Conservation (phyloP, 2,329 filamentous ascomycete species). For the Cordyceps militaris region DNA sequence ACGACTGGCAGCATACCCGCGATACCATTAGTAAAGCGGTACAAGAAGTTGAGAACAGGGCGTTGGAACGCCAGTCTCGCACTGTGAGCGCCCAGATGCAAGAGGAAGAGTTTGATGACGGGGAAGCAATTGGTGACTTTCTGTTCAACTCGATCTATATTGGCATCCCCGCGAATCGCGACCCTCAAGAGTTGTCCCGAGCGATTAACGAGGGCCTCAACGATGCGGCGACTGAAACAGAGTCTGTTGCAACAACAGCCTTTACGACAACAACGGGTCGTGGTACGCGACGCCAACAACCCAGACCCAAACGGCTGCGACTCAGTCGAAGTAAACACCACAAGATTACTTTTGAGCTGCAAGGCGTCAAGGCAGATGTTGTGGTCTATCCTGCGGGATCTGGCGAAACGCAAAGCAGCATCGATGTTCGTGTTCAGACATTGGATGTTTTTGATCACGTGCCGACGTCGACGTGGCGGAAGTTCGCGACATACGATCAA, state of each 20-base stretch:
- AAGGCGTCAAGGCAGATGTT: slow-evolving; percentile 75
- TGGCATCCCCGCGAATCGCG: slow-evolving; percentile 77
- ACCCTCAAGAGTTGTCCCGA: slow-evolving; percentile 71
- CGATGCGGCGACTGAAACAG: slow-evolving; percentile 80
- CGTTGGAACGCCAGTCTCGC: slow-evolving; percentile 63
- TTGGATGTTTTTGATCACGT: slow-evolving; percentile 92
- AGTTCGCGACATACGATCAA: slow-evolving; percentile 90
- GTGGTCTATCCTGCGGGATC: slow-evolving; percentile 69
- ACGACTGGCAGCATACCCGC: slow-evolving; percentile 87
- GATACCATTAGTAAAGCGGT: slow-evolving; percentile 83
- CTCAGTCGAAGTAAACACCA: slow-evolving; percentile 81
- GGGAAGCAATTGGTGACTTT: slow-evolving; percentile 86
- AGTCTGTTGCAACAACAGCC: slow-evolving; percentile 75
- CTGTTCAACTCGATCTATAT: slow-evolving; percentile 99
- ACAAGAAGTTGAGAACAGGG: slow-evolving; percentile 76
- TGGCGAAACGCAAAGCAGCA: slow-evolving; percentile 78
- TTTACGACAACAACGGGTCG: slow-evolving; percentile 51
- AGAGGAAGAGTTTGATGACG: slow-evolving; percentile 70
- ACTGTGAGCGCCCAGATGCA: slow-evolving; percentile 49
- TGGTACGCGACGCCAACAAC: slow-evolving; percentile 34
- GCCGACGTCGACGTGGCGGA: slow-evolving; percentile 94
- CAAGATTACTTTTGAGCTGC: slow-evolving; percentile 92
- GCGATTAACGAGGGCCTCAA: slow-evolving; percentile 87
- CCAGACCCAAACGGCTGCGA: slow-evolving; percentile 56
- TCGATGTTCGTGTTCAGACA: slow-evolving; percentile 75